Conservation (phyloP, 441 rosid genomes). For the Jatropha podagrica region DNA sequence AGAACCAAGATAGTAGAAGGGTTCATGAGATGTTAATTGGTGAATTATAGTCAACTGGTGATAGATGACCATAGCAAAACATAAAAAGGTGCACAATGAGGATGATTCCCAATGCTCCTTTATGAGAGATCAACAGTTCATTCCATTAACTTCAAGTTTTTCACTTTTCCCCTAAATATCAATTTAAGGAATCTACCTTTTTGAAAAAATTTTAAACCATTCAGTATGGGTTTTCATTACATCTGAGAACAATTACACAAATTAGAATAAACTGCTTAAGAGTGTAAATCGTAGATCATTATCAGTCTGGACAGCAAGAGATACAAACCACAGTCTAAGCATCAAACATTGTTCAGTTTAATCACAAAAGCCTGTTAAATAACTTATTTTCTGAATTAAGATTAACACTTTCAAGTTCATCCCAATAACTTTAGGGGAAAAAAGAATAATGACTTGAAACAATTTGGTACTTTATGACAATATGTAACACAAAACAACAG, state of each 20-base stretch:
- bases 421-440: background rate
- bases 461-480: background rate
- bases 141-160: background rate
- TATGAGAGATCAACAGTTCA: background rate
- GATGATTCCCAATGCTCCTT: constrained; percentile 13
- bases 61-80: constrained; percentile 11
- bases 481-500: background rate
- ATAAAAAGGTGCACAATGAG: constrained; percentile 10
- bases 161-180: constrained; percentile 2
- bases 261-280: background rate
- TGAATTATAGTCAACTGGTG: constrained; percentile 16
- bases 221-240: background rate
- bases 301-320: background rate
- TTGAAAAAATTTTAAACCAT: constrained; percentile 15
- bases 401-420: background rate
- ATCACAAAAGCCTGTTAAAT: background rate
- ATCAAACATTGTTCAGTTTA: too few species aligned
- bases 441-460: background rate
- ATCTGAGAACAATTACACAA: background rate
- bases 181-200: constrained; percentile 23
- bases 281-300: background rate
- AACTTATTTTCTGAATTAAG: background rate
- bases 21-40: constrained; percentile 16
- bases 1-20: constrained; percentile 52
- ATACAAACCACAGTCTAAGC: background rate